These are phyloP conservation scores for Sporisorium scitamineum DNA, from an alignment of 1,284 basidiomycete species.

Conservation along the genomic window DNA sequence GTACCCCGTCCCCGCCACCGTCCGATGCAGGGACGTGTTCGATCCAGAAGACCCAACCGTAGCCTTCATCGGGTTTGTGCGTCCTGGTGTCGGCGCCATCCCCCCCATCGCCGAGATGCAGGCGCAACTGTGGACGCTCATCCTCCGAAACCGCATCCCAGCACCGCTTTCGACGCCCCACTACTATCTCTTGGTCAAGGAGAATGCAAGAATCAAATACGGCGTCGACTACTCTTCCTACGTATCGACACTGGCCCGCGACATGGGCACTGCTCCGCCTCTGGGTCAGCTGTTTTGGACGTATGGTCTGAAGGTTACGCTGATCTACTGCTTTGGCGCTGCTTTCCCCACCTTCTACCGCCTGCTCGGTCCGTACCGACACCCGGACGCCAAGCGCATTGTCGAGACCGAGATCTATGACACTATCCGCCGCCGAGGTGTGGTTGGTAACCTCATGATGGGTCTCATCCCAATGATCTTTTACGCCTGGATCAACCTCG, in stretches of 20 bases:
- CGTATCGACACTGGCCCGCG: constrained; percentile 75
- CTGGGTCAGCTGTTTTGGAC: constrained; percentile 73
- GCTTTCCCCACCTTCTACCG: constrained; percentile 78
- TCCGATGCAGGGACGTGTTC: constrained; percentile 74
- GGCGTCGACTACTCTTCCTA: constrained; percentile 75
- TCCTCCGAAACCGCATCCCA: constrained; percentile 72
- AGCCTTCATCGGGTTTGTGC: constrained; percentile 76
- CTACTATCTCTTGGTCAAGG: constrained; percentile 75
- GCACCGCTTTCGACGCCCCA: constrained; percentile 72
- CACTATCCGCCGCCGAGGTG: constrained; percentile 75
- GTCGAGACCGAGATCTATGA: constrained; percentile 77
- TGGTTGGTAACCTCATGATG: constrained; percentile 76
- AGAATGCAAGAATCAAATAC: constrained; percentile 75
- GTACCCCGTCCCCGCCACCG: constrained; percentile 74
- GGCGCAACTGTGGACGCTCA: constrained; percentile 75
- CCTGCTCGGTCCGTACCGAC: constrained; percentile 74
- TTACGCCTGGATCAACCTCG: constrained; percentile 70
- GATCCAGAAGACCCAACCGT: constrained; percentile 73
- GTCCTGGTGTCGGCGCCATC: constrained; percentile 76
- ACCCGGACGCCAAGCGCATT: constrained; percentile 66
- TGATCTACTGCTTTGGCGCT: constrained; percentile 76
- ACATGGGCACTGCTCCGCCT: constrained; percentile 75
- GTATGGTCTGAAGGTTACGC: constrained; percentile 74
- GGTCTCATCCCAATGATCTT: constrained; percentile 71
- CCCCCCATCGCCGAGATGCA: constrained; percentile 79